Percentiles rank a stretch among this genome's conserved stretches.
phyloP scores from a whole-genome alignment of 805 yeast species.

The Metschnikowia picachoensis region DNA sequence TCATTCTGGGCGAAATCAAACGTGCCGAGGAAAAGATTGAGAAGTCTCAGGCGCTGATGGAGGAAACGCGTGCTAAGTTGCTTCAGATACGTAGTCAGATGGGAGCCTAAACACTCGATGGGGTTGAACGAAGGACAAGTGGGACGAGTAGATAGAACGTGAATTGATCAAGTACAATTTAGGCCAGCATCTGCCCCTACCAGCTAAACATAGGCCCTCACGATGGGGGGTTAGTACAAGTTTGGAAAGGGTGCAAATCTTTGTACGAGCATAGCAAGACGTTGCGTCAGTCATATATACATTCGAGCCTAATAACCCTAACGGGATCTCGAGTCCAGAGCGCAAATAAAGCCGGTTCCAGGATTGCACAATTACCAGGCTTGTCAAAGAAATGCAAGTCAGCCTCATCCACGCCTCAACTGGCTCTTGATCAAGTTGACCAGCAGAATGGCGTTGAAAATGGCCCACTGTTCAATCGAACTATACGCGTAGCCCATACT shows the following conservation, averaged over 20 bases:
- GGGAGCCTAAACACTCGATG: conserved; percentile 2
- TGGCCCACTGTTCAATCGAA: conserved; percentile 69
- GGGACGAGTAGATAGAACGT: background rate
- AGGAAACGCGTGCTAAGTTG: conserved; percentile 53
- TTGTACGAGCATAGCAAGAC: no score
- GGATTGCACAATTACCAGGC: no score
- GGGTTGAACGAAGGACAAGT: background rate
- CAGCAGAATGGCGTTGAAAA: conserved; percentile 61
- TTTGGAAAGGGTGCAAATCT: no score
- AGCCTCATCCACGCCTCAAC: conserved; percentile 50
- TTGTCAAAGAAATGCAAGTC: no score
- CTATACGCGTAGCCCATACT: conserved; percentile 57
- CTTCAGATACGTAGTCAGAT: conserved; percentile 42
- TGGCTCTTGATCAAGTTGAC: conserved; percentile 71
- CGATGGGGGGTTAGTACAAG: no score
- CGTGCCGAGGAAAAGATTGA: conserved; percentile 69
- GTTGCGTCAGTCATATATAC: no score
- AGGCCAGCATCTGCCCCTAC: no score
- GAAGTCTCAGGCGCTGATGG: conserved; percentile 45
- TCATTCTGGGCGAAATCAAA: conserved; percentile 70
- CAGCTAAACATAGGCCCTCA: no score
- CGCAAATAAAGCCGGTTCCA: no score
- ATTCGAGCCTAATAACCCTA: no score
- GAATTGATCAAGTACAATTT: no score
- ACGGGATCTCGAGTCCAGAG: no score